Percentiles rank a stretch among this genome's conserved stretches.
Conservation (phyloP, 352 stramenopile genomes). For the Globisporangium irregulare region DNA sequence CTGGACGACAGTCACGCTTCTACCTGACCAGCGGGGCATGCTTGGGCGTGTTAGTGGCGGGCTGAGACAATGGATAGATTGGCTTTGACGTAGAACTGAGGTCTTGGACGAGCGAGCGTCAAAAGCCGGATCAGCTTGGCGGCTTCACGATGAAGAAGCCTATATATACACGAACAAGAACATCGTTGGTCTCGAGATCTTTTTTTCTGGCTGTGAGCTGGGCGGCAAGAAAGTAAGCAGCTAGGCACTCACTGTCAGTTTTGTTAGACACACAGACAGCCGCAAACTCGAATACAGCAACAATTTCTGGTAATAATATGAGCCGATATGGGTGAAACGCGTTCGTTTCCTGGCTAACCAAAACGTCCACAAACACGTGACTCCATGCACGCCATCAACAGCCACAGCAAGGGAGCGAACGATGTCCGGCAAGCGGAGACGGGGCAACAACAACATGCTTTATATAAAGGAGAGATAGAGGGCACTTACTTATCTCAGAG, state of each 20-base stretch:
- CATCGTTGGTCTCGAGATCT: not conserved
- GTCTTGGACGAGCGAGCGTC: not conserved
- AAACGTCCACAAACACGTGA: not conserved
- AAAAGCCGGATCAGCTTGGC: not conserved
- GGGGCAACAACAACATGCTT: not conserved
- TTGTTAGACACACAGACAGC: not conserved
- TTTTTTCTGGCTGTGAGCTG: not conserved
- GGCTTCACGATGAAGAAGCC: not conserved
- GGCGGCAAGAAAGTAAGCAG: not conserved
- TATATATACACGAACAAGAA: not conserved
- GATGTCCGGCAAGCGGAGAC: not conserved
- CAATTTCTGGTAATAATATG: not conserved
- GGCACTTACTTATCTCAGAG: conserved; percentile 24
- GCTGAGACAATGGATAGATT: not conserved
- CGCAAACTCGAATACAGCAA: not conserved
- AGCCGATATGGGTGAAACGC: not conserved
- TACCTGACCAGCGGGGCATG: not conserved
- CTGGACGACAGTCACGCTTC: not conserved
- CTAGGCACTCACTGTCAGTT: not conserved
- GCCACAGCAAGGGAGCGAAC: not conserved
- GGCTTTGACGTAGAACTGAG: not conserved
- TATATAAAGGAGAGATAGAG: not conserved
- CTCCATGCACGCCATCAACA: not conserved
- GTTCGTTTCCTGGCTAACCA: not conserved
- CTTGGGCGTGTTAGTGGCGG: not conserved